These are phyloP conservation scores for Terana coerulea DNA, from an alignment of 768 basidiomycete species.

Conservation along the genomic window DNA sequence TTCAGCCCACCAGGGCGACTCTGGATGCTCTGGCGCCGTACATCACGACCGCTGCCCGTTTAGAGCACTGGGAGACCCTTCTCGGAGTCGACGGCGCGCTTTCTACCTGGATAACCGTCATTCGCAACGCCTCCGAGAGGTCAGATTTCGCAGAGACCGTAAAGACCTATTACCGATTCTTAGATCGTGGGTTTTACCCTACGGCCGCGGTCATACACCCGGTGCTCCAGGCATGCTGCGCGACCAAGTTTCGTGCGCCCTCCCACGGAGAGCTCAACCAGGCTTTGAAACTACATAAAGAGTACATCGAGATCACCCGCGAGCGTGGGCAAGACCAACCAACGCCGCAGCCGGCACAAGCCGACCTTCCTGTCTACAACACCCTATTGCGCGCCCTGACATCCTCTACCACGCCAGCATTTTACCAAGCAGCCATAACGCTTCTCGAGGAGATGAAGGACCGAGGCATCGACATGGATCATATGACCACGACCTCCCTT, in stretches of 20 bases:
- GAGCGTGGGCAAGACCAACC: neutral
- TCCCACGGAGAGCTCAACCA: slow-evolving; percentile 43
- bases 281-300: slow-evolving; percentile 52
- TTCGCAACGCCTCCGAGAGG: slow-evolving; percentile 38
- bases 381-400: slow-evolving; percentile 31
- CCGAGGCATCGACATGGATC: slow-evolving; percentile 43
- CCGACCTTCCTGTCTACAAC: slow-evolving; percentile 43
- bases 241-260: slow-evolving; percentile 29
- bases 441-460: slow-evolving; percentile 66
- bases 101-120: slow-evolving; percentile 45
- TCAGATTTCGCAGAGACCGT: slow-evolving; percentile 24
- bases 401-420: slow-evolving; percentile 40
- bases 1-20: neutral
- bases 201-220: slow-evolving; percentile 52
- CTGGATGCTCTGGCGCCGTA: neutral
- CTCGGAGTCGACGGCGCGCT: neutral
- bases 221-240: slow-evolving; percentile 49
- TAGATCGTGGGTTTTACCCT: slow-evolving; percentile 39
- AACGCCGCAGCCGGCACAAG: neutral
- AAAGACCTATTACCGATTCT: slow-evolving; percentile 46
- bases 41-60: neutral
- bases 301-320: slow-evolving; percentile 32
- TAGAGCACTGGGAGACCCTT: neutral
- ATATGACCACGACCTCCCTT: slow-evolving; percentile 43
- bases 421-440: slow-evolving; percentile 41